phyloP scores from a whole-genome alignment of 2,329 filamentous ascomycete genomes.

The Delphinella strobiligena region DNA sequence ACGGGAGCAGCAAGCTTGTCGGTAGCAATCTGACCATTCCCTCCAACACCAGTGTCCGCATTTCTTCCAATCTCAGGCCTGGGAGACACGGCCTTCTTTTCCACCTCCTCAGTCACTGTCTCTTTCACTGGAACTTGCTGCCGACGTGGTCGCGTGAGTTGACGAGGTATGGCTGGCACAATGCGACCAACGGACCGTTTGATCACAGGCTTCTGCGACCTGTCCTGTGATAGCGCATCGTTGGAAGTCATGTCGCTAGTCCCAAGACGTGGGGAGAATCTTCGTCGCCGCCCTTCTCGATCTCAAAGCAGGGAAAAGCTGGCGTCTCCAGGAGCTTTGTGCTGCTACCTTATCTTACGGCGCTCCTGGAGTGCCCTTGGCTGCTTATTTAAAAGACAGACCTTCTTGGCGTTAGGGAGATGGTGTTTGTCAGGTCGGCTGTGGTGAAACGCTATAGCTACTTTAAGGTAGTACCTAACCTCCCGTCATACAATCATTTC shows the following conservation, averaged over 20 bases:
- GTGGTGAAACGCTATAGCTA: neutral
- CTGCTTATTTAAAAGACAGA: neutral
- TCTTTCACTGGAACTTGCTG: constrained; percentile 2
- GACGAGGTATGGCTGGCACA: constrained; percentile 7
- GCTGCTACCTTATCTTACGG: neutral
- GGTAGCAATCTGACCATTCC: no score
- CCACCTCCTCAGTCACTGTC: neutral
- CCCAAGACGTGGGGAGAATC: neutral
- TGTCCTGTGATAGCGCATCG: neutral
- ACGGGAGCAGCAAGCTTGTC: neutral
- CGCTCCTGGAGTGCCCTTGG: neutral
- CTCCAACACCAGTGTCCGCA: neutral
- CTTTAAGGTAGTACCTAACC: no score
- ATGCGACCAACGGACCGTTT: constrained; percentile 1
- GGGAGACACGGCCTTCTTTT: neutral
- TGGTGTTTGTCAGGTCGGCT: neutral
- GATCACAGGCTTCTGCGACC: neutral
- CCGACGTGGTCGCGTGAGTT: constrained; percentile 6
- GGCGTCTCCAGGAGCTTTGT: neutral
- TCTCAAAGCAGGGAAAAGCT: neutral
- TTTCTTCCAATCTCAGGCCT: neutral
- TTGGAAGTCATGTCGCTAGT: neutral
- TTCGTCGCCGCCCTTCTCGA: no score
- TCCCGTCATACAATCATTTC: no score
- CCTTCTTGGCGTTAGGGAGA: neutral